A percentile compares a stretch with the other conserved stretches of the same genome.
phyloP scores from a whole-genome alignment of 495 filamentous ascomycete genomes.

The Rostrohypoxylon terebratum region DNA sequence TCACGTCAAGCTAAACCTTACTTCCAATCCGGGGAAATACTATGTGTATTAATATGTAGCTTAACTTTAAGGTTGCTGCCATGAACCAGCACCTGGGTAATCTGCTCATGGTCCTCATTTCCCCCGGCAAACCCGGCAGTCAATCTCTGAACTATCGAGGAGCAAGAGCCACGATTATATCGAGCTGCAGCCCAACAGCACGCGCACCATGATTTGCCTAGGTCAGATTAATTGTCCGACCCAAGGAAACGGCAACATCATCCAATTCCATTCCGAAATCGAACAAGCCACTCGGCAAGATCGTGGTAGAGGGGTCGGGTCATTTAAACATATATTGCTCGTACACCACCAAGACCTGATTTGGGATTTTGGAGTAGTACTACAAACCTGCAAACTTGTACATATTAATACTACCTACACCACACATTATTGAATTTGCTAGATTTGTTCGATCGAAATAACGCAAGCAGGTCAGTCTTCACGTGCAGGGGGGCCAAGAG shows the following conservation, averaged over 20 bases:
- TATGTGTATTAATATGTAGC: background rate
- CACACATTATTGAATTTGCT: background rate
- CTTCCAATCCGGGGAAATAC: background rate
- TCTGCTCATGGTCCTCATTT: background rate
- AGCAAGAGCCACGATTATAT: constrained; percentile 13
- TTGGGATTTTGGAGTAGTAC: constrained; percentile 21
- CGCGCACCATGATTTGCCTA: constrained; percentile 19
- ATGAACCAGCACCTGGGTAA: background rate
- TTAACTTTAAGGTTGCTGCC: background rate
- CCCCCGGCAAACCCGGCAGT: constrained; percentile 17
- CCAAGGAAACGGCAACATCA: constrained; percentile 15
- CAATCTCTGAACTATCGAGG: constrained; percentile 2
- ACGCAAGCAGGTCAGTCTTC: constrained; percentile 29
- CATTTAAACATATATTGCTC: constrained; percentile 44
- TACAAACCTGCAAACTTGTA: background rate
- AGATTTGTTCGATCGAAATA: constrained; percentile 32
- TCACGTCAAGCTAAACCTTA: background rate
- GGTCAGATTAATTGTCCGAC: constrained; percentile 33
- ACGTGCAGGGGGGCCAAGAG: constrained; percentile 23
- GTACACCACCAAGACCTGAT: constrained; percentile 30
- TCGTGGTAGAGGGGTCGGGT: constrained; percentile 12
- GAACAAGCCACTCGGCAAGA: constrained; percentile 17
- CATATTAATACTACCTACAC: background rate
- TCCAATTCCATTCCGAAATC: constrained; percentile 10
- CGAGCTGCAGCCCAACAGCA: constrained; percentile 1